phyloP scores from a whole-genome alignment of 2,329 filamentous ascomycete species.

The Talaromyces atroroseus region DNA sequence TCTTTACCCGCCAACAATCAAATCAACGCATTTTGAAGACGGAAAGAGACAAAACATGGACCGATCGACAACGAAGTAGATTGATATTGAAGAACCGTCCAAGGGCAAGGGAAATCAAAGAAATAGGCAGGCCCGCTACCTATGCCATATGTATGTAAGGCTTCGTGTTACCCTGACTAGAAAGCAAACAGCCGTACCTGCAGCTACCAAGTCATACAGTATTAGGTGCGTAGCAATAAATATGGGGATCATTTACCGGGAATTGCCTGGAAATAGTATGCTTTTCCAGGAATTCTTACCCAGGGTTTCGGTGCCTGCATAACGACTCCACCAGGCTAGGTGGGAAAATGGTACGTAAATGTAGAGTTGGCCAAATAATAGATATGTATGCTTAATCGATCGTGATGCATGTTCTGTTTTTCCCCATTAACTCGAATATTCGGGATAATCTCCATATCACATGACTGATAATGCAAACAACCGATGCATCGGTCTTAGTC shows the following conservation, averaged over 20 bases:
- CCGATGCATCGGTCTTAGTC: neutral
- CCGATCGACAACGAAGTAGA: neutral
- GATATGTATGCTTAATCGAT: neutral
- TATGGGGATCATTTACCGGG: neutral
- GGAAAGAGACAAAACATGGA: neutral
- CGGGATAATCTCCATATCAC: neutral
- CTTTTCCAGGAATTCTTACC: neutral
- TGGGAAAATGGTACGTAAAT: neutral
- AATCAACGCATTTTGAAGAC: neutral
- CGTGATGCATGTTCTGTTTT: neutral
- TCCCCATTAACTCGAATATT: neutral
- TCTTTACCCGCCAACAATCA: neutral
- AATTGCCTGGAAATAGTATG: neutral
- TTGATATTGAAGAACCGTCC: neutral
- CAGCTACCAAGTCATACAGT: neutral
- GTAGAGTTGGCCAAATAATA: neutral
- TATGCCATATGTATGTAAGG: neutral
- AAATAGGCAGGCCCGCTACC: neutral
- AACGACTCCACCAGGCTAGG: neutral
- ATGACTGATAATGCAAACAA: neutral
- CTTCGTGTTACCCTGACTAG: neutral
- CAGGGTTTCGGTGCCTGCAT: neutral
- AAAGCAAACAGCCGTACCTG: neutral
- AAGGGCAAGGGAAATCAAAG: neutral
- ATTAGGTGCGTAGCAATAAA: neutral